Percentiles rank a stretch among this genome's conserved stretches.
Conservation (phyloP, 2,329 filamentous ascomycete genomes). For the Orbilia oligospora region DNA sequence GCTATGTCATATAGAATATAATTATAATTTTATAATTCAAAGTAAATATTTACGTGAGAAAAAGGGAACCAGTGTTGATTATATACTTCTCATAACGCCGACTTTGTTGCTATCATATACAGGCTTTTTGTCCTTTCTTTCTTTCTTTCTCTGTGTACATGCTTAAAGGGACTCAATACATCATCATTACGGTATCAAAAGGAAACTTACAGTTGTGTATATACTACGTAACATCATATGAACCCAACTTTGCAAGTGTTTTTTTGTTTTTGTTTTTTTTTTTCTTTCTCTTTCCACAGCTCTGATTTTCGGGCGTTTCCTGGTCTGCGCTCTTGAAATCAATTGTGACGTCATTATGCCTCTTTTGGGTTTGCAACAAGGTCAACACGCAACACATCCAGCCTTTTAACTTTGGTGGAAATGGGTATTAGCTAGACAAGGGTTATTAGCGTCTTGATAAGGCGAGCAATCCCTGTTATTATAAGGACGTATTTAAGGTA, state of each 20-base stretch:
- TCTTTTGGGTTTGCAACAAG: background rate
- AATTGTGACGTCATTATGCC: background rate
- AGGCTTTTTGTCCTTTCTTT: background rate
- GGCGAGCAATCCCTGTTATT: too few species aligned
- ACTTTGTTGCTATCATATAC: background rate
- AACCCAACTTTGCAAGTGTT: background rate
- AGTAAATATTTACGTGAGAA: too few species aligned
- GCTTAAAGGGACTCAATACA: slow-evolving; percentile 24
- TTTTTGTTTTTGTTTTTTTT: background rate
- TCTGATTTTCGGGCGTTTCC: background rate
- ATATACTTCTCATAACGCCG: slow-evolving; percentile 13
- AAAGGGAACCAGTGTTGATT: background rate
- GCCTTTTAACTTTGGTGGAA: background rate
- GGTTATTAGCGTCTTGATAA: too few species aligned
- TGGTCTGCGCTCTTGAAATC: background rate
- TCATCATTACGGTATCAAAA: slow-evolving; percentile 18
- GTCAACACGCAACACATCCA: background rate
- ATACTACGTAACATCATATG: background rate
- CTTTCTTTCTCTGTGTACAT: too few species aligned
- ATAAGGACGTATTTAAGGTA: slow-evolving; percentile 29
- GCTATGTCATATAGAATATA: background rate
- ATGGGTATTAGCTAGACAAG: too few species aligned
- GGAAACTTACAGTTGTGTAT: too few species aligned
- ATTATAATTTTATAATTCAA: too few species aligned
- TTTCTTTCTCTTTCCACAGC: too few species aligned